Conservation (phyloP, 176 grass and related monocot genomes). For the Lolium perenne region DNA sequence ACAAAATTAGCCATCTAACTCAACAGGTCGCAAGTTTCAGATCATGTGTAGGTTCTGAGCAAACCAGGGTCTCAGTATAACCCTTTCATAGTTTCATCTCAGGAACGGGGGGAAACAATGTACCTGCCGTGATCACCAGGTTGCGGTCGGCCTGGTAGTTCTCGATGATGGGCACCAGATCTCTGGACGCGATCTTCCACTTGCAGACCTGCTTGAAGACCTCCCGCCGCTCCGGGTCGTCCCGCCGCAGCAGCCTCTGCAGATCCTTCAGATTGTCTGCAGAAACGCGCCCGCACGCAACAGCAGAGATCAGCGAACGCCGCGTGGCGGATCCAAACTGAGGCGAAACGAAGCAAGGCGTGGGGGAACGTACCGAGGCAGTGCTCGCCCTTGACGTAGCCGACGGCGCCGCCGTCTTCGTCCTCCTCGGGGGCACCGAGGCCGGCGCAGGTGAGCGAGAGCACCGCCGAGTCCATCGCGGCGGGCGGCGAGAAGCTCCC, state of each 20-base stretch:
- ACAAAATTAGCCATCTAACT: neutral
- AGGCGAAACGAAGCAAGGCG: neutral
- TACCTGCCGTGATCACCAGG: conserved; percentile 74
- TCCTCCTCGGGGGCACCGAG: conserved; percentile 54
- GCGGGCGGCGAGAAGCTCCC: neutral
- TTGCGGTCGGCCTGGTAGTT: conserved; percentile 75
- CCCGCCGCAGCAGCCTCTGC: conserved; percentile 77
- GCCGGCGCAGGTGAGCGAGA: conserved; percentile 65
- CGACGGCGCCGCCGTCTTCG: conserved; percentile 55
- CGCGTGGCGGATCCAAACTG: neutral
- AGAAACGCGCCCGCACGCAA: neutral
- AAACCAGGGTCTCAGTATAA: neutral
- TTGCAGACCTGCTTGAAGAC: conserved; percentile 95
- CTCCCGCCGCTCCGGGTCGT: conserved; percentile 69
- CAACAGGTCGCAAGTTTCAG: neutral
- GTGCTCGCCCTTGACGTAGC: conserved; percentile 71
- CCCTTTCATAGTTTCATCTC: neutral
- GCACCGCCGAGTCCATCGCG: conserved; percentile 67
- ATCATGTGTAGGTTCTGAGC: too few species aligned
- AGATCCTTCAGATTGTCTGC: conserved; percentile 90
- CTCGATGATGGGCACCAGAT: conserved; percentile 89
- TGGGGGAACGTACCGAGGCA: conserved; percentile 62
- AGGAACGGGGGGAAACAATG: neutral
- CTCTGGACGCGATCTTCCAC: conserved; percentile 74
- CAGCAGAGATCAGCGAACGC: neutral